Percentiles rank a stretch among this genome's conserved stretches.
Conservation (phyloP, 1,284 basidiomycete species). For the Entoloma clypeatum region DNA sequence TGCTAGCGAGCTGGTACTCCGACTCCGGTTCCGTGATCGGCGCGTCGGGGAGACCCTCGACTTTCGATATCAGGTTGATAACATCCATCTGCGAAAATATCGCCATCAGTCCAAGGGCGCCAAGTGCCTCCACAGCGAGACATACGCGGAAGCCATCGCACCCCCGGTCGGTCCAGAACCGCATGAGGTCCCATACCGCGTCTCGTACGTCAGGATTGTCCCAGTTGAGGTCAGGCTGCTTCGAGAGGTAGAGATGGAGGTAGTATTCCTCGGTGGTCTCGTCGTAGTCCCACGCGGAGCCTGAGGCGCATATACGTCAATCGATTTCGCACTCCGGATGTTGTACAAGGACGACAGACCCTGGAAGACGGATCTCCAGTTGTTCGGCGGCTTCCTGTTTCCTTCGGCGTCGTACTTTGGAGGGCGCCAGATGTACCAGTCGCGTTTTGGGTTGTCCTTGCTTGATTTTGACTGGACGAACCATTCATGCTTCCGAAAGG, state of each 20-base stretch:
- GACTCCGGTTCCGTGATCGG: constrained; percentile 48
- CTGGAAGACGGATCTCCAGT: constrained; percentile 71
- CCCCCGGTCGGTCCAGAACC: constrained; percentile 72
- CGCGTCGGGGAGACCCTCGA: constrained; percentile 61
- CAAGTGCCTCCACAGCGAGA: not conserved
- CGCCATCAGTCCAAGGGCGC: not conserved
- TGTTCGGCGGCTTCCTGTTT: constrained; percentile 60
- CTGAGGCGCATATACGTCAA: too few species aligned
- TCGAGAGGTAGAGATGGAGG: constrained; percentile 64
- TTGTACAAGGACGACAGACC: constrained; percentile 31
- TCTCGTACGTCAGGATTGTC: constrained; percentile 60
- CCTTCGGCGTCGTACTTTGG: constrained; percentile 54
- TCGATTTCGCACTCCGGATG: too few species aligned
- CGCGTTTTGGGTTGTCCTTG: constrained; percentile 57
- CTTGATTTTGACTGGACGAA: constrained; percentile 63
- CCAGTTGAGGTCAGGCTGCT: constrained; percentile 83
- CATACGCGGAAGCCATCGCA: constrained; percentile 71
- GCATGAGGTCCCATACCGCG: constrained; percentile 64
- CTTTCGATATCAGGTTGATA: constrained; percentile 68
- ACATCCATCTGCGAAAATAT: constrained; percentile 67
- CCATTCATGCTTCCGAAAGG: constrained; percentile 57
- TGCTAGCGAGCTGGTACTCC: constrained; percentile 54
- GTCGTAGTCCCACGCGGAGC: constrained; percentile 73
- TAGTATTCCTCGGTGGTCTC: constrained; percentile 69
- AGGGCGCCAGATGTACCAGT: constrained; percentile 77